phyloP scores from a whole-genome alignment of 2,329 filamentous ascomycete genomes.

The Aspergillus fijiensis region DNA sequence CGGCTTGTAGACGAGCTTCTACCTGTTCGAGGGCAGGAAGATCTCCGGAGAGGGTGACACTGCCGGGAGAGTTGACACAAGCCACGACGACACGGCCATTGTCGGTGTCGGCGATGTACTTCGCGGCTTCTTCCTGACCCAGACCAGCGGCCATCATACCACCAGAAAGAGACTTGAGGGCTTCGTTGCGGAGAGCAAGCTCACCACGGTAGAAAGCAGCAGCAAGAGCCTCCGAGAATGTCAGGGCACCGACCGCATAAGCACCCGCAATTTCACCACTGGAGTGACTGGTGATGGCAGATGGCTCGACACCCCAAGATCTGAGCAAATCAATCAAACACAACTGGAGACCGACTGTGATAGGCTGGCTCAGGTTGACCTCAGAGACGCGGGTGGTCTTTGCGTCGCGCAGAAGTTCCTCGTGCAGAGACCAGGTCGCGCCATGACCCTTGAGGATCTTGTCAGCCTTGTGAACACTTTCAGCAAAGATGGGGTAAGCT shows the following conservation, averaged over 20 bases:
- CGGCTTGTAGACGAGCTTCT: neutral
- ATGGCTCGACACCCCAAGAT: conserved; percentile 26
- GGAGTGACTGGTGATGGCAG: conserved; percentile 30
- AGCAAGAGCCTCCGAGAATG: no score
- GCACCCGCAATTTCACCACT: conserved; percentile 44
- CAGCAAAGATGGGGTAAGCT: neutral
- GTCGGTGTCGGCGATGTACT: neutral
- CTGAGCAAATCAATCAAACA: conserved; percentile 31
- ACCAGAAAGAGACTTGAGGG: neutral
- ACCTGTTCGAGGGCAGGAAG: neutral
- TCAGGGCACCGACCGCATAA: conserved; percentile 36
- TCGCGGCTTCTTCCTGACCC: conserved; percentile 5
- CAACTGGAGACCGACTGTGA: conserved; percentile 32
- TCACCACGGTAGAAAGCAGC: no score
- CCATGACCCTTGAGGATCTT: conserved; percentile 24
- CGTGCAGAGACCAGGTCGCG: conserved; percentile 21
- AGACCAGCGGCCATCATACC: conserved; percentile 33
- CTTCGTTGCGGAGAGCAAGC: neutral
- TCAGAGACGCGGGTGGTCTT: conserved; percentile 1
- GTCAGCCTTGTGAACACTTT: neutral
- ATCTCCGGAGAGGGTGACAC: conserved; percentile 13
- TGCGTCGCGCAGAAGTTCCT: neutral
- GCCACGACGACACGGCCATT: conserved; percentile 4
- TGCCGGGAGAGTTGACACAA: conserved; percentile 8
- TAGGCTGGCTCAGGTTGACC: conserved; percentile 29